A percentile compares a stretch with the other conserved stretches of the same genome.
These are phyloP conservation scores for Lithohypha guttulata DNA, from an alignment of 2,329 filamentous ascomycete species.

Conservation along the genomic window DNA sequence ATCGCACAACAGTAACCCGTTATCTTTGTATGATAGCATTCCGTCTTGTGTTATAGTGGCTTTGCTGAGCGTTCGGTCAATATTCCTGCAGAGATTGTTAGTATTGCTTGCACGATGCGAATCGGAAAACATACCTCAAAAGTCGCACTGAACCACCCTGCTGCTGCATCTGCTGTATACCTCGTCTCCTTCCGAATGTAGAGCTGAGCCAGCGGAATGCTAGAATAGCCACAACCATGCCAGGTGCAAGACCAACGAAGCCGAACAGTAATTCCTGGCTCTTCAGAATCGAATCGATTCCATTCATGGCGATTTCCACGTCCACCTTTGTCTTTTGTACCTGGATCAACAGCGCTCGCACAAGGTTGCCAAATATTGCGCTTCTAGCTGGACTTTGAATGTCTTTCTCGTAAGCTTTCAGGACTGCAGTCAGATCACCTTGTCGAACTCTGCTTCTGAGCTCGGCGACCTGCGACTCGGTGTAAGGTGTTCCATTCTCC, in stretches of 20 bases:
- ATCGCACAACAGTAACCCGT: constrained; percentile 81
- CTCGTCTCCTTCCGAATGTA: constrained; percentile 59
- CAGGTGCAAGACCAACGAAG: constrained; percentile 87
- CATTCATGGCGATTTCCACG: constrained; percentile 87
- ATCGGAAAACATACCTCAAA: constrained; percentile 44
- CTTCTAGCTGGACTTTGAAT: constrained; percentile 71
- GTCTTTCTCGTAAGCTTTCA: constrained; percentile 85
- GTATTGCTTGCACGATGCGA: neutral
- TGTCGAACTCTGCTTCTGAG: constrained; percentile 74
- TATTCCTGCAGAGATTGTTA: constrained; percentile 47
- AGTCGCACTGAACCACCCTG: constrained; percentile 64
- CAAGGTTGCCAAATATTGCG: constrained; percentile 72
- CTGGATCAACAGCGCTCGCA: constrained; percentile 86
- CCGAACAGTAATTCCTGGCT: constrained; percentile 94
- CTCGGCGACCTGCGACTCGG: constrained; percentile 58
- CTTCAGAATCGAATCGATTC: constrained; percentile 87
- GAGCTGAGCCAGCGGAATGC: constrained; percentile 59
- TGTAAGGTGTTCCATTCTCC: constrained; percentile 43
- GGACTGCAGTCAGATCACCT: constrained; percentile 83
- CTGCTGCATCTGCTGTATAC: constrained; percentile 53
- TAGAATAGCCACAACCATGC: constrained; percentile 76
- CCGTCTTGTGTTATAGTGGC: constrained; percentile 60
- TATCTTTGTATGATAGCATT: constrained; percentile 80
- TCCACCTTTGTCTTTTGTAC: constrained; percentile 99
- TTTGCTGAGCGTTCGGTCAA: constrained; percentile 67